Evolutionary conservation across 768 basidiomycete species (phyloP).

Genomic region (Hygrophorus pudorinus): DNA sequence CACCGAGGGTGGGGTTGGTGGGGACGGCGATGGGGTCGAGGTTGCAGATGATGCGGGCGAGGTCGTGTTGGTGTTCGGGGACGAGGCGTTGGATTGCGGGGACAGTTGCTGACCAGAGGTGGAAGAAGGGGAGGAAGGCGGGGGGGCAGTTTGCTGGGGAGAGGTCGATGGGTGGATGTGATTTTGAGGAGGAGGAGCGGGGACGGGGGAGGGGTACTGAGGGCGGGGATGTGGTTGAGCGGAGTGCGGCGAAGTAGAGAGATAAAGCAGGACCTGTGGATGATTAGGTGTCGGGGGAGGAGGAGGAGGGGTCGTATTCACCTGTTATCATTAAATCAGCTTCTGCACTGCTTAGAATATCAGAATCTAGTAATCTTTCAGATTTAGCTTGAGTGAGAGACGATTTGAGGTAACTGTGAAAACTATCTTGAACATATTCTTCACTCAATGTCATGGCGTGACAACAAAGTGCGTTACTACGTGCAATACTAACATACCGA

Average conservation of each 20-base stretch:
- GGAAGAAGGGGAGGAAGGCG: constrained; percentile 56
- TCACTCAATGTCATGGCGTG: too few relatives aligned
- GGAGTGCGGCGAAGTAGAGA: constrained; percentile 75
- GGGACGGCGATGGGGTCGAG: constrained; percentile 40
- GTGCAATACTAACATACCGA: too few relatives aligned
- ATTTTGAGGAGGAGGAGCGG: too few relatives aligned
- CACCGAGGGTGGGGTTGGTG: constrained; percentile 31
- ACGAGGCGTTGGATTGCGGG: constrained; percentile 50
- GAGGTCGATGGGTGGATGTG: constrained; percentile 42
- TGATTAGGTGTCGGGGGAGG: too few relatives aligned
- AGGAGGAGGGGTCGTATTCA: constrained; percentile 17
- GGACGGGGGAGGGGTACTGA: constrained; percentile 71
- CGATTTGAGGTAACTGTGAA: constrained; percentile 75
- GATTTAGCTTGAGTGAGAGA: constrained; percentile 70
- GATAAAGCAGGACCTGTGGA: constrained; percentile 76
- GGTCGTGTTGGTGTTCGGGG: constrained; percentile 68
- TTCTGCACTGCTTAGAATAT: constrained; percentile 68
- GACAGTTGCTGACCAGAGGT: constrained; percentile 63
- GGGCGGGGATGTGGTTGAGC: constrained; percentile 66
- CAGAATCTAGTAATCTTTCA: constrained; percentile 63
- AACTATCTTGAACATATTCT: constrained; percentile 61
- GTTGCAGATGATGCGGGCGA: constrained; percentile 70
- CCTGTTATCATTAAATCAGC: constrained; percentile 83
- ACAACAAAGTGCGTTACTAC: too few relatives aligned
- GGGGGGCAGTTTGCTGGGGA: constrained; percentile 62